Percentiles rank a stretch among this genome's conserved stretches.
Evolutionary conservation across 1,139 yeast species (phyloP).

Genomic region (Blastobotrys indianensis): DNA sequence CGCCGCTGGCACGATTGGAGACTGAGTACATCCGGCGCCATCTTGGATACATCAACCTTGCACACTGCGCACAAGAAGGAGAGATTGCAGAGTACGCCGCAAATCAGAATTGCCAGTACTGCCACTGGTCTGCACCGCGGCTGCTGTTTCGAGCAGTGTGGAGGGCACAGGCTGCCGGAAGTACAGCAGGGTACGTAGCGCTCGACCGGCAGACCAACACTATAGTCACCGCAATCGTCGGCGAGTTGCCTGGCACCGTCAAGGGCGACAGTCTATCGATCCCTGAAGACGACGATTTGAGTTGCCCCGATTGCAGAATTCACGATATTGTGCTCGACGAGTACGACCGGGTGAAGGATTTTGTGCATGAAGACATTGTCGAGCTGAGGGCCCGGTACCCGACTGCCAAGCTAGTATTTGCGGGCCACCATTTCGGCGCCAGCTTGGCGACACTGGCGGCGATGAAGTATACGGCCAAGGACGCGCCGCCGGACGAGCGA

Average conservation of each 20-base stretch:
- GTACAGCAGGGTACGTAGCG: slow-evolving; percentile 1
- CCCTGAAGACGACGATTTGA: too few relatives aligned
- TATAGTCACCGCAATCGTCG: slow-evolving; percentile 3
- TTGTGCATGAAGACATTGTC: slow-evolving; percentile 3
- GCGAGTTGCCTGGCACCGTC: too few relatives aligned
- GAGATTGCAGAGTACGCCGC: neutral
- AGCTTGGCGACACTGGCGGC: slow-evolving; percentile 1
- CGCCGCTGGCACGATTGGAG: neutral
- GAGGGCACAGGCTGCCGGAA: neutral
- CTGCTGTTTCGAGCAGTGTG: neutral
- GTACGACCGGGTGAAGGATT: neutral
- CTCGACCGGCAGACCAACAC: slow-evolving; percentile 1
- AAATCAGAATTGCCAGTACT: slow-evolving; percentile 1
- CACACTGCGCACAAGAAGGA: neutral
- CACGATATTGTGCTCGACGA: neutral
- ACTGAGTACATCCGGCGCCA: slow-evolving; percentile 1
- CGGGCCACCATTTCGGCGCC: slow-evolving; percentile 4
- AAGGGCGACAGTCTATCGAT: too few relatives aligned
- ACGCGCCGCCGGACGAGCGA: too few relatives aligned
- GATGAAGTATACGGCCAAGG: neutral
- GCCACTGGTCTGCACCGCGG: neutral
- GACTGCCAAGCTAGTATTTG: neutral
- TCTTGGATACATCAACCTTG: slow-evolving; percentile 5
- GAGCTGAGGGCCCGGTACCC: slow-evolving; percentile 1
- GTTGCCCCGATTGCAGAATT: neutral